Evolutionary conservation across 164 flowering plant species (phyloP).

Genomic region (Umbellularia californica): DNA sequence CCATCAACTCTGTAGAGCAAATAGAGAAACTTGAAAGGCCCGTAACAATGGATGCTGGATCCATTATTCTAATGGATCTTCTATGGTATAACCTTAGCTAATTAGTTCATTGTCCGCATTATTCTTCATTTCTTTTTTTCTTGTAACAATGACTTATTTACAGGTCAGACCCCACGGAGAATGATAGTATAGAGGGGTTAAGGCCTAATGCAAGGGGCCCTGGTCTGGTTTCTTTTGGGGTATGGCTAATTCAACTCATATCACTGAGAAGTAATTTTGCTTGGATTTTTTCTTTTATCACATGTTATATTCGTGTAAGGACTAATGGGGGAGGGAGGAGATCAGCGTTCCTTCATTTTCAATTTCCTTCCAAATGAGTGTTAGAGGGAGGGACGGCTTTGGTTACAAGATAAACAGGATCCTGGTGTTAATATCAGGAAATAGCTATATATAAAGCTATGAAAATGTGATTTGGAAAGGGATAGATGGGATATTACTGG

Average conservation of each 20-base stretch:
- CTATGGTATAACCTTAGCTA: constrained; percentile 48
- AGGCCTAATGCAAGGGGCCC: constrained; percentile 99
- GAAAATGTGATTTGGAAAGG: no score
- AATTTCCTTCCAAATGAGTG: no score
- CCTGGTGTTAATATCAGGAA: no score
- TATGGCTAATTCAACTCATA: constrained; percentile 25
- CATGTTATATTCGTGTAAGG: no score
- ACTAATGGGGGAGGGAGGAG: no score
- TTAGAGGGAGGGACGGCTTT: no score
- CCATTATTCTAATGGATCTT: constrained; percentile 90
- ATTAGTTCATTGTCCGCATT: neutral
- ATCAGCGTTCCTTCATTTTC: no score
- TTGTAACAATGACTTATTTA: constrained; percentile 3
- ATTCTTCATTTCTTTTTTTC: neutral
- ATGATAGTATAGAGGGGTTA: constrained; percentile 94
- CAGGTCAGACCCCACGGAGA: constrained; percentile 99
- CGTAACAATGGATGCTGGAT: constrained; percentile 97
- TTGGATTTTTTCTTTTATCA: no score
- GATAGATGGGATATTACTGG: no score
- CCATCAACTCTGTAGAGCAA: constrained; percentile 88
- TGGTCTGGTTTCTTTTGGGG: constrained; percentile 98
- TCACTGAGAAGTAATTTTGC: no score
- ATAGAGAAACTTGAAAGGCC: constrained; percentile 98
- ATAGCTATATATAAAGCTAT: no score
- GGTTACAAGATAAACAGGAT: no score